Evolutionary conservation across 306 rosid species (phyloP).

Genomic region (Medicago truncatula): DNA sequence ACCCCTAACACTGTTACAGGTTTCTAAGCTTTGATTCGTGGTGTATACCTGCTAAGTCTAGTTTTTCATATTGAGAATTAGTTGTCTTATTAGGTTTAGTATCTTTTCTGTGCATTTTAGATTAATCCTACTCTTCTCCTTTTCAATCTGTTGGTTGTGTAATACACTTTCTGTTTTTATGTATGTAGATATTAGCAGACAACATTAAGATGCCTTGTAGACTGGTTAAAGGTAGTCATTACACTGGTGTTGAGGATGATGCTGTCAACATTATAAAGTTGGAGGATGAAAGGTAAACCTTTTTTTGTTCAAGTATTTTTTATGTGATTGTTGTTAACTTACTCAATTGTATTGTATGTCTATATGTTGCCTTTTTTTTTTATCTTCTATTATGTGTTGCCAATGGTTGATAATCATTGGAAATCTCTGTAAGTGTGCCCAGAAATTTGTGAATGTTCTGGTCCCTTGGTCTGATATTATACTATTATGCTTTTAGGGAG

Average conservation of each 20-base stretch:
- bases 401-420: slow-evolving; percentile 32
- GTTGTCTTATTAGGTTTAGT: slow-evolving; percentile 19
- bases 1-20: not conserved
- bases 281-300: slow-evolving; percentile 88
- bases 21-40: slow-evolving; percentile 9
- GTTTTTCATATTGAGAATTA: slow-evolving; percentile 34
- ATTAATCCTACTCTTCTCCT: slow-evolving; percentile 5
- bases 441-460: slow-evolving; percentile 26
- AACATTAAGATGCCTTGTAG: slow-evolving; percentile 93
- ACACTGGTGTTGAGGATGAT: slow-evolving; percentile 97
- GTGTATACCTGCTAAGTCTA: slow-evolving; percentile 25
- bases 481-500: slow-evolving; percentile 75
- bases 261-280: slow-evolving; percentile 91
- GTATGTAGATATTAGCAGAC: slow-evolving; percentile 92
- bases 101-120: slow-evolving; percentile 17
- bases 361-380: slow-evolving; percentile 1
- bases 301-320: slow-evolving; percentile 39
- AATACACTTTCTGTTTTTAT: slow-evolving; percentile 41
- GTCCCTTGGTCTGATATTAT: slow-evolving; percentile 44
- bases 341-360: slow-evolving; percentile 8
- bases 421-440: slow-evolving; percentile 10
- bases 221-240: slow-evolving; percentile 94
- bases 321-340: slow-evolving; percentile 33
- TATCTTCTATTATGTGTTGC: slow-evolving; percentile 17
- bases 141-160: slow-evolving; percentile 29